Conservation (phyloP, 257 asterid genomes). For the Eucommia ulmoides region DNA sequence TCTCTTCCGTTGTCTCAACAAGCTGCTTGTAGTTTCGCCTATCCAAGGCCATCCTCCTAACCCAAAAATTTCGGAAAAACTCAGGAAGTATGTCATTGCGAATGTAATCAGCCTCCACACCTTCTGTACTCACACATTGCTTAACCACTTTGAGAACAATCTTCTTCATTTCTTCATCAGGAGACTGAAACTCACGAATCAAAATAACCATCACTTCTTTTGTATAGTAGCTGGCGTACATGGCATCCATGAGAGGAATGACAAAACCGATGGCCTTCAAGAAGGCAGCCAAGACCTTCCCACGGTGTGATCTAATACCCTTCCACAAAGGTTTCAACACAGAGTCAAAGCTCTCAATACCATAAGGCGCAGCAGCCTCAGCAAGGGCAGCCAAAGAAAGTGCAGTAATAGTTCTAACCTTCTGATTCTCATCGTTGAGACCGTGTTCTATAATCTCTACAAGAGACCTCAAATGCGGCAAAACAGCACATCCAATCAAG, state of each 20-base stretch:
- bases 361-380: conserved; percentile 91
- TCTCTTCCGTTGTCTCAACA: conserved; percentile 85
- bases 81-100: conserved; percentile 82
- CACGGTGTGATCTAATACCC: conserved; percentile 89
- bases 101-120: conserved; percentile 77
- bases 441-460: conserved; percentile 92
- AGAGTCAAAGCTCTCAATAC: conserved; percentile 87
- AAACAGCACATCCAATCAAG: conserved; percentile 83
- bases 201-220: conserved; percentile 85
- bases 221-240: conserved; percentile 83
- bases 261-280: conserved; percentile 84
- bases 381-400: conserved; percentile 92
- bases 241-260: conserved; percentile 93
- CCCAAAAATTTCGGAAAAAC: conserved; percentile 89
- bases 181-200: conserved; percentile 88
- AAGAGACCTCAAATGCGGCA: conserved; percentile 79
- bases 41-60: conserved; percentile 87
- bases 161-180: conserved; percentile 94
- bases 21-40: conserved; percentile 82
- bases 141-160: conserved; percentile 90
- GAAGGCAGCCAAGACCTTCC: conserved; percentile 91
- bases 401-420: conserved; percentile 81
- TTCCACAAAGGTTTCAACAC: conserved; percentile 90
- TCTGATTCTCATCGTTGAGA: conserved; percentile 86
- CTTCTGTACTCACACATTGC: conserved; percentile 94